Evolutionary conservation across 306 rosid species (phyloP).

Genomic region (Fagus sylvatica): DNA sequence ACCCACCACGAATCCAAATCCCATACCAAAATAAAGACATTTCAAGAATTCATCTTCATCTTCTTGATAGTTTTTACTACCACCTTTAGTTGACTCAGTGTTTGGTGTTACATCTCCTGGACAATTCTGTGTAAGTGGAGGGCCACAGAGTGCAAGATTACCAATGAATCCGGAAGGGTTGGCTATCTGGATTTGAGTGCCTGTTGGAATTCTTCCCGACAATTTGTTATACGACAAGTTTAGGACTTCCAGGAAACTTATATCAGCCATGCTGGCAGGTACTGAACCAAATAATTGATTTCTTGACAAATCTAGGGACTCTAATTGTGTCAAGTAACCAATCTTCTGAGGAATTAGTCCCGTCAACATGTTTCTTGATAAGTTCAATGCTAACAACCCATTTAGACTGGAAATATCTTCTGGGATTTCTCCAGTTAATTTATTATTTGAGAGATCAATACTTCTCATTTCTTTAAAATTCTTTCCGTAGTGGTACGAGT

Average conservation of each 20-base stretch:
- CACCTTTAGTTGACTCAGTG: background rate
- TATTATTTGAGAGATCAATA: constrained; percentile 38
- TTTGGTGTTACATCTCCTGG: constrained; percentile 3
- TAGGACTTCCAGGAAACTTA: background rate
- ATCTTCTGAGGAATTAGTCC: constrained; percentile 23
- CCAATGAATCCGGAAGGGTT: constrained; percentile 2
- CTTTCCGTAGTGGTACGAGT: background rate
- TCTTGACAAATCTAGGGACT: constrained; percentile 30
- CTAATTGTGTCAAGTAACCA: constrained; percentile 15
- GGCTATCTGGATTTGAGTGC: constrained; percentile 28
- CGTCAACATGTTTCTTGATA: constrained; percentile 17
- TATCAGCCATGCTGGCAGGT: constrained; percentile 10
- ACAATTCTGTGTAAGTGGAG: constrained; percentile 20
- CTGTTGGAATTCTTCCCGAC: constrained; percentile 16
- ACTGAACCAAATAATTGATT: constrained; percentile 27
- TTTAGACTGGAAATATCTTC: constrained; percentile 1
- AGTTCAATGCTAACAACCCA: constrained; percentile 18
- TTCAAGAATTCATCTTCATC: background rate
- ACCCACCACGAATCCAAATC: constrained; percentile 29
- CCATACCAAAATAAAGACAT: constrained; percentile 29
- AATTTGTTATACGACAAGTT: constrained; percentile 29
- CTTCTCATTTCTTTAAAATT: constrained; percentile 10
- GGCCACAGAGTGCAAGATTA: constrained; percentile 31
- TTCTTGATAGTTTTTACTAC: background rate
- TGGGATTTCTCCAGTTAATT: constrained; percentile 27